Conservation (phyloP, 2,329 filamentous ascomycete species). For the Fusarium verticillioides region DNA sequence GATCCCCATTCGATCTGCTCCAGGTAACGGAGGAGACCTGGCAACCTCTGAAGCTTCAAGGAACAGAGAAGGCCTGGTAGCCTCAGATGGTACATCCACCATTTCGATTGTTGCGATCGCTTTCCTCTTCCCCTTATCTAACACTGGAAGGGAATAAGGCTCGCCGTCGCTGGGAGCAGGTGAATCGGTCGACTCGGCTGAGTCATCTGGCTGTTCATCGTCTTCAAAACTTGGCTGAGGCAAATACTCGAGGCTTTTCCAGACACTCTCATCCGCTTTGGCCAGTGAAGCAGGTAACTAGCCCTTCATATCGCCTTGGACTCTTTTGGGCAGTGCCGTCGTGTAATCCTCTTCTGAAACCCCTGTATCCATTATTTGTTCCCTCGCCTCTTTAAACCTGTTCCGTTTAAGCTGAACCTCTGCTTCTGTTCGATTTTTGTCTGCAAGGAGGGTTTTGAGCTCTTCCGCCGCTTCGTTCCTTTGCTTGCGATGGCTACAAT, state of each 20-base stretch:
- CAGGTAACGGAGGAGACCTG: neutral
- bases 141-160: neutral
- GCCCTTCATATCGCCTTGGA: neutral
- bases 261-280: rapidly evolving
- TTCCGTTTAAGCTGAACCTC: neutral
- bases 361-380: neutral
- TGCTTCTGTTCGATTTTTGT: neutral
- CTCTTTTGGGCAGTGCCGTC: neutral
- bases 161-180: neutral
- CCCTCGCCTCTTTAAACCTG: rapidly evolving
- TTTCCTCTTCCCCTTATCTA: neutral
- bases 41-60: no score
- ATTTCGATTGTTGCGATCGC: neutral
- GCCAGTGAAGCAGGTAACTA: neutral
- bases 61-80: neutral
- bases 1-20: no score
- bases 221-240: neutral
- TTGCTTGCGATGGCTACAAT: neutral
- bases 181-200: no score
- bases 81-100: neutral
- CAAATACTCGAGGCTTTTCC: neutral
- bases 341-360: neutral
- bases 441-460: neutral
- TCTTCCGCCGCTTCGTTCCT: neutral
- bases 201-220: neutral